A percentile compares a stretch with the other conserved stretches of the same genome.
These are phyloP conservation scores for Polytrichum commune DNA, from an alignment of 225 moss, liverwort and hornwort genomes.

Conservation along the genomic window DNA sequence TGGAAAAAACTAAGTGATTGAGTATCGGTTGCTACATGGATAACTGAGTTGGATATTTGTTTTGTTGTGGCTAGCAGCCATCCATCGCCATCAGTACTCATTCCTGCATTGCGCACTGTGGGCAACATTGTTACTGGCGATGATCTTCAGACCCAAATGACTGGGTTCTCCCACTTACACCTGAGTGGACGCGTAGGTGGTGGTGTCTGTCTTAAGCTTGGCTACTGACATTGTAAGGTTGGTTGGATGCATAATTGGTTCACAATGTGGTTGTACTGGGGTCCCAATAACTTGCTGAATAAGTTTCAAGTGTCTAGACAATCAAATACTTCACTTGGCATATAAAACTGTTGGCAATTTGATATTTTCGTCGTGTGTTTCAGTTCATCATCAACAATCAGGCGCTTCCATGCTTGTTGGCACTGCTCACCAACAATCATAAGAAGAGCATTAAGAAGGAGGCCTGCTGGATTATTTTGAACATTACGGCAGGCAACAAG, in stretches of 20 bases:
- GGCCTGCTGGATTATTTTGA: constrained; percentile 24
- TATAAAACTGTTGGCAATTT: no score
- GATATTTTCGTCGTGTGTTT: no score
- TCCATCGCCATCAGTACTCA: constrained; percentile 17
- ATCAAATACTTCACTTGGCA: no score
- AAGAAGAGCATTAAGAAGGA: constrained; percentile 28
- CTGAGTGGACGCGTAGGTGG: no score
- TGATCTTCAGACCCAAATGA: constrained; percentile 18
- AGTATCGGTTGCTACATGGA: not conserved
- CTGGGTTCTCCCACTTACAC: not conserved
- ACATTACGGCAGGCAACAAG: constrained; percentile 23
- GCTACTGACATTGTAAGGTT: no score
- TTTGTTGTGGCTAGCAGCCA: constrained; percentile 17
- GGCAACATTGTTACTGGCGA: constrained; percentile 25
- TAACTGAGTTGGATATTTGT: constrained; percentile 5
- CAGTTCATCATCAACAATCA: constrained; percentile 26
- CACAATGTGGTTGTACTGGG: no score
- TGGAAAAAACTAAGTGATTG: no score
- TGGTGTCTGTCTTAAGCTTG: no score
- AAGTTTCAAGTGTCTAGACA: no score
- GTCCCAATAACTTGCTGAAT: no score
- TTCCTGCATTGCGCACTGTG: constrained; percentile 23
- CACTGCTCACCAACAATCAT: constrained; percentile 15
- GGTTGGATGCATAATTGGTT: no score
- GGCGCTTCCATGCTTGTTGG: constrained; percentile 18